Percentiles rank a stretch among this genome's conserved stretches.
Conservation (phyloP, 345 rosid genomes). For the Camelina neglecta region DNA sequence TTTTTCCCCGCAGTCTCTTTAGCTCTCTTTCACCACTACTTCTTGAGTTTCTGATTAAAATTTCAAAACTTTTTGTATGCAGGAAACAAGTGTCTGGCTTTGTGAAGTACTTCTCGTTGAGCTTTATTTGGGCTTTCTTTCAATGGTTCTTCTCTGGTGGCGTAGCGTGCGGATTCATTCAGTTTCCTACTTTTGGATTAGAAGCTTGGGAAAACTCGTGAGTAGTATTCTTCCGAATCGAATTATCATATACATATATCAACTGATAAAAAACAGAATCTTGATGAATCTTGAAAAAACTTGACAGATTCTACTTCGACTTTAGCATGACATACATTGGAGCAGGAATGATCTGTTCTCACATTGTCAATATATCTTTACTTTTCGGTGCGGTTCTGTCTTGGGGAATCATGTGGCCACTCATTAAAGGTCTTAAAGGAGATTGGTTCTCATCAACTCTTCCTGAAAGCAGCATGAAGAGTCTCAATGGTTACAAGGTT, state of each 20-base stretch:
- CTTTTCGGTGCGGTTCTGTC: slow-evolving; percentile 85
- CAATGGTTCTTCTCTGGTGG: slow-evolving; percentile 81
- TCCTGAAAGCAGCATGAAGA: slow-evolving; percentile 72
- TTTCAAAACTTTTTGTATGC: slow-evolving; percentile 32
- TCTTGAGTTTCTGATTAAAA: not conserved
- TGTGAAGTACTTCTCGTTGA: slow-evolving; percentile 64
- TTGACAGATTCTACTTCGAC: slow-evolving; percentile 86
- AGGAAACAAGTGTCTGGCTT: slow-evolving; percentile 83
- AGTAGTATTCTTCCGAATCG: slow-evolving; percentile 11
- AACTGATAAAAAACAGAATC: slow-evolving; percentile 3
- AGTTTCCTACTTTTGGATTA: slow-evolving; percentile 82
- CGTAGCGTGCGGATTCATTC: slow-evolving; percentile 62
- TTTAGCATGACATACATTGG: slow-evolving; percentile 87
- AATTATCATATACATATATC: not conserved
- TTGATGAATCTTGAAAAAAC: slow-evolving; percentile 33
- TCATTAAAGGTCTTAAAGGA: slow-evolving; percentile 68
- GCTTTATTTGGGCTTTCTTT: slow-evolving; percentile 85
- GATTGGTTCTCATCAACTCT: slow-evolving; percentile 67
- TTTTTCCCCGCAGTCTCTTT: not conserved
- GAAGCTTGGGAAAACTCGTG: slow-evolving; percentile 72
- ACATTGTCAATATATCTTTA: slow-evolving; percentile 79
- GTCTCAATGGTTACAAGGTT: slow-evolving; percentile 94
- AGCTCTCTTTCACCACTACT: not conserved
- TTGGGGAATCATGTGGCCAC: slow-evolving; percentile 98
- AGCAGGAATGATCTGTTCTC: slow-evolving; percentile 95